Conservation (phyloP, 2,329 filamentous ascomycete genomes). For the Dendryphion nanum region DNA sequence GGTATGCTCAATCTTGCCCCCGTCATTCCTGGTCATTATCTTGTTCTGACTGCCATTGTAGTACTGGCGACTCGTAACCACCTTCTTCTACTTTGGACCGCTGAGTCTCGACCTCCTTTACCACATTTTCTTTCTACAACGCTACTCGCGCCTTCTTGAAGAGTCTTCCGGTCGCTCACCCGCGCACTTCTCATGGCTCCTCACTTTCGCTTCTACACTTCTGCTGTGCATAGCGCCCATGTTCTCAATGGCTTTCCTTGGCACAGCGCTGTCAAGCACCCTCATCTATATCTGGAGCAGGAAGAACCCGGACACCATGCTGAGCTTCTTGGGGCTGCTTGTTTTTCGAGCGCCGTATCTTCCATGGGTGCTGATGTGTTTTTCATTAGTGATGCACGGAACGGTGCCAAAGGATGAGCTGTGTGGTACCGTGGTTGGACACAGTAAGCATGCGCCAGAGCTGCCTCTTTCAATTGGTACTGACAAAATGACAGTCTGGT, state of each 20-base stretch:
- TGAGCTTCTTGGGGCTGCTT: constrained; percentile 82
- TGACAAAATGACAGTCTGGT: constrained; percentile 64
- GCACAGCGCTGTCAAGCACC: constrained; percentile 87
- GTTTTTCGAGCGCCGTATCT: constrained; percentile 93
- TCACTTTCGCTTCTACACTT: constrained; percentile 78
- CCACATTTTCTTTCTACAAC: constrained; percentile 97
- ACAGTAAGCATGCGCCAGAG: constrained; percentile 50
- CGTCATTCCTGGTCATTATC: constrained; percentile 1
- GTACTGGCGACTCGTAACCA: constrained; percentile 97
- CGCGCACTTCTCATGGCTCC: constrained; percentile 91
- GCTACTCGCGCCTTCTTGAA: constrained; percentile 92
- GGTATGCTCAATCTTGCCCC: constrained; percentile 53
- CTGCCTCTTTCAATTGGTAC: background rate
- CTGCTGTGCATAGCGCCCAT: constrained; percentile 81
- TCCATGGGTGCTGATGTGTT: constrained; percentile 92
- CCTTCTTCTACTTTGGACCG: constrained; percentile 96
- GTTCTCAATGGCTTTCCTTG: constrained; percentile 88
- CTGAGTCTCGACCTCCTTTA: constrained; percentile 92
- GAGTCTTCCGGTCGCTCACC: constrained; percentile 89
- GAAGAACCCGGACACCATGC: constrained; percentile 84
- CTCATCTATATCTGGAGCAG: constrained; percentile 98
- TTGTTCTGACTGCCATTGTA: constrained; percentile 39
- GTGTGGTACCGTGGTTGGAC: constrained; percentile 89
- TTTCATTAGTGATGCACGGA: constrained; percentile 88
- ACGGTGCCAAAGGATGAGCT: constrained; percentile 93